These are phyloP conservation scores for Phytopythium cucurbitacearum DNA, from an alignment of 352 stramenopile genomes.

Conservation along the genomic window DNA sequence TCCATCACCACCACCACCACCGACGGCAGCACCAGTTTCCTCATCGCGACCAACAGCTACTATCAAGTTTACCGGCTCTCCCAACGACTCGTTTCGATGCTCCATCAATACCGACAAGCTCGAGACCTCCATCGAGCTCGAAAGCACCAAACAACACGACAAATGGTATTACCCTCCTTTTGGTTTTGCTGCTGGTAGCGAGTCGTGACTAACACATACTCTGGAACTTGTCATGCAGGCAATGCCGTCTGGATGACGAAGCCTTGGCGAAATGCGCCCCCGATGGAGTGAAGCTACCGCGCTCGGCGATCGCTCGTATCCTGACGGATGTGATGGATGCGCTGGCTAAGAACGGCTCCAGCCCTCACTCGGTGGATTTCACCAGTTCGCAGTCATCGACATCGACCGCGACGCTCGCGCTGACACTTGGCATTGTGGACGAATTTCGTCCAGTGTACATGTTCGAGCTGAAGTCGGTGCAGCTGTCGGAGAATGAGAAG, in stretches of 20 bases:
- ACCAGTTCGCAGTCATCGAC: not conserved
- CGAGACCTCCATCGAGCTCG: not conserved
- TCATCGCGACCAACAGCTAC: too few species aligned
- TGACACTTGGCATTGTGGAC: not conserved
- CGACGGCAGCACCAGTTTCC: too few species aligned
- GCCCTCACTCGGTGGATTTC: not conserved
- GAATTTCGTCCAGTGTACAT: not conserved
- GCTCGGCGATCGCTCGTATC: not conserved
- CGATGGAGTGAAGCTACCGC: not conserved
- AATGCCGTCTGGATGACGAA: not conserved
- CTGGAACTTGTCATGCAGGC: not conserved
- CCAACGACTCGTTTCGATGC: not conserved
- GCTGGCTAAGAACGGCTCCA: not conserved
- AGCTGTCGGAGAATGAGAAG: not conserved
- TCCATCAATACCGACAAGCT: not conserved
- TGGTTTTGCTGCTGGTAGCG: too few species aligned
- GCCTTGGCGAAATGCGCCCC: not conserved
- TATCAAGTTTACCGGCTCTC: not conserved
- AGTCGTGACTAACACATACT: too few species aligned
- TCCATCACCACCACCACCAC: too few species aligned
- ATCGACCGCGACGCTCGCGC: not conserved
- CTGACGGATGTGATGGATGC: not conserved
- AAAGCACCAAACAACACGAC: not conserved
- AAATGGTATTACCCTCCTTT: not conserved
- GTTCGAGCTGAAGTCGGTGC: not conserved